phyloP scores from a whole-genome alignment of 208 protist species.

The Trypanosomatidae sp. region DNA sequence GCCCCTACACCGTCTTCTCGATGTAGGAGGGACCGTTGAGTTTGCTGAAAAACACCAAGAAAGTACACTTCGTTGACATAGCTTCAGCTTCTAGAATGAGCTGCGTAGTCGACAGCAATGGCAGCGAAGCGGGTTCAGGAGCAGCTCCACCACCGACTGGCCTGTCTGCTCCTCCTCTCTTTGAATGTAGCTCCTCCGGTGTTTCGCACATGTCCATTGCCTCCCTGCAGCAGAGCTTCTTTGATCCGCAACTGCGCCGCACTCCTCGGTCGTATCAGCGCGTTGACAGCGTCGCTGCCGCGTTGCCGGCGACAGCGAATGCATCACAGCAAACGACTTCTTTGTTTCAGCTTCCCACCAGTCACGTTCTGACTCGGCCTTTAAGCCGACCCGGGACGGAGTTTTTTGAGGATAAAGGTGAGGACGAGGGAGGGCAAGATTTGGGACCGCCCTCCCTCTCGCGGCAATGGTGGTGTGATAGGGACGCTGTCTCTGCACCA shows the following conservation, averaged over 20 bases:
- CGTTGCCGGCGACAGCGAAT: neutral
- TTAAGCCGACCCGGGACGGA: neutral
- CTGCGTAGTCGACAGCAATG: neutral
- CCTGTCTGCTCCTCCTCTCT: neutral
- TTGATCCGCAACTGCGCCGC: constrained; percentile 10
- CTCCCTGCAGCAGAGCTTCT: constrained; percentile 26
- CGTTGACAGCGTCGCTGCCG: neutral
- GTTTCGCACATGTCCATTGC: constrained; percentile 20
- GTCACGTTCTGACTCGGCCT: neutral
- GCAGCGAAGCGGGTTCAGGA: neutral
- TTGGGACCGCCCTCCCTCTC: neutral
- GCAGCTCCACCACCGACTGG: neutral
- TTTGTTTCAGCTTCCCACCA: neutral
- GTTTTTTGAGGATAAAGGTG: constrained; percentile 19
- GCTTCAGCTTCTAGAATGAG: neutral
- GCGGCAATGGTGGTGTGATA: neutral
- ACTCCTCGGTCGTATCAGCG: neutral
- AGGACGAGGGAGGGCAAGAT: neutral
- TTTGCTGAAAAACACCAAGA: neutral
- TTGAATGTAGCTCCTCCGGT: neutral
- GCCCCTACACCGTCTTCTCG: neutral
- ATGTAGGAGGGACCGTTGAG: neutral
- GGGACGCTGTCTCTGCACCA: neutral
- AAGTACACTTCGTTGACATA: neutral
- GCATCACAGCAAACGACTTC: neutral